Percentiles rank a stretch among this genome's conserved stretches.
Evolutionary conservation across 495 filamentous ascomycete species (phyloP).

Genomic region (Penicillium manginii): DNA sequence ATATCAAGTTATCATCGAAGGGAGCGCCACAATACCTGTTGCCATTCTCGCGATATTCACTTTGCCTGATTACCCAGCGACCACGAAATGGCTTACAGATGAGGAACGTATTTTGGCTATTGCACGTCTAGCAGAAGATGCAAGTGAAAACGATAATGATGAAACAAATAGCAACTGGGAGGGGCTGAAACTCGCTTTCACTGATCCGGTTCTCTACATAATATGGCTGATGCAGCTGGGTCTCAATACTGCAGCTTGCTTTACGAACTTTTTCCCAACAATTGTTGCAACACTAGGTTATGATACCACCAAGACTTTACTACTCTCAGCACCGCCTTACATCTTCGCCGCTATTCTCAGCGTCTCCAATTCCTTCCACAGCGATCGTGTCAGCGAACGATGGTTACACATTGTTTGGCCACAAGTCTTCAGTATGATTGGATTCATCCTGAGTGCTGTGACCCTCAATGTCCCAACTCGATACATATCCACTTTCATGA

Average conservation of each 20-base stretch:
- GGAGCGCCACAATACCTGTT: slow-evolving; percentile 31
- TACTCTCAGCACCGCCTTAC: slow-evolving; percentile 50
- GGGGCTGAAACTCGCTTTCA: slow-evolving; percentile 45
- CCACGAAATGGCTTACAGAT: slow-evolving; percentile 38
- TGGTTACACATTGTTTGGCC: slow-evolving; percentile 48
- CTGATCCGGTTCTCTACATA: slow-evolving; percentile 44
- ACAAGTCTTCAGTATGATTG: slow-evolving; percentile 38
- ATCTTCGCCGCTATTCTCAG: slow-evolving; percentile 46
- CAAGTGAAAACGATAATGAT: slow-evolving; percentile 42
- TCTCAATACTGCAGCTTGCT: slow-evolving; percentile 41
- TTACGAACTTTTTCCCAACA: slow-evolving; percentile 51
- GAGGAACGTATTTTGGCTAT: slow-evolving; percentile 44
- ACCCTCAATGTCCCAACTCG: slow-evolving; percentile 37
- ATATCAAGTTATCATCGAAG: slow-evolving; percentile 34
- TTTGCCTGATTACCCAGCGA: slow-evolving; percentile 44
- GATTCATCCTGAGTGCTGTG: slow-evolving; percentile 45
- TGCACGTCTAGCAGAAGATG: slow-evolving; percentile 38
- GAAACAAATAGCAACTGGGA: slow-evolving; percentile 35
- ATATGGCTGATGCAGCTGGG: slow-evolving; percentile 43
- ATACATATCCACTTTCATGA: slow-evolving; percentile 49
- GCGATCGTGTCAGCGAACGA: slow-evolving; percentile 39
- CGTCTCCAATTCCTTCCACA: slow-evolving; percentile 35
- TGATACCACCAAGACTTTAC: slow-evolving; percentile 35
- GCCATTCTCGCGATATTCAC: slow-evolving; percentile 33
- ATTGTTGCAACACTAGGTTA: slow-evolving; percentile 44